Conservation (phyloP, 2,329 filamentous ascomycete species). For the Escovopsis weberi region DNA sequence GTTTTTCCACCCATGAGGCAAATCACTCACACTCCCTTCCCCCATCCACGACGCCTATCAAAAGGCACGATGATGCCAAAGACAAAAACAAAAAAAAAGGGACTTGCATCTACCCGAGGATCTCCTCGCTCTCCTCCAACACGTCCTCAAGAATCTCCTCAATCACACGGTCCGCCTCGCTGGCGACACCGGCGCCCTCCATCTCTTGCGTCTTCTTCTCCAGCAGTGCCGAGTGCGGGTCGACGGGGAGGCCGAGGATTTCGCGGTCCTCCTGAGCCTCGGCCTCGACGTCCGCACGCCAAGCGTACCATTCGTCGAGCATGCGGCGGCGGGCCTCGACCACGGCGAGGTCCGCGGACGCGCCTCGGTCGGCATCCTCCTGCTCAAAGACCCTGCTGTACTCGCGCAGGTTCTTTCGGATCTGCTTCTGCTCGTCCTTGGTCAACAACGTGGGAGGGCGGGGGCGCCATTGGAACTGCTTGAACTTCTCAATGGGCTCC, state of each 20-base stretch:
- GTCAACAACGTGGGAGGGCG: conserved; percentile 79
- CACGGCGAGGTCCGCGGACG: conserved; percentile 84
- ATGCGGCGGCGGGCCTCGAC: conserved; percentile 72
- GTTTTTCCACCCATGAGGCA: conserved; percentile 19
- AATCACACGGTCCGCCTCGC: conserved; percentile 62
- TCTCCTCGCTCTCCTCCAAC: conserved; percentile 72
- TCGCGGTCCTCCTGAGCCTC: conserved; percentile 60
- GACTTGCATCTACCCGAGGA: conserved; percentile 24
- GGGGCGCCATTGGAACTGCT: conserved; percentile 91
- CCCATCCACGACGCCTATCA: too few relatives aligned
- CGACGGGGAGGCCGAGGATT: conserved; percentile 48
- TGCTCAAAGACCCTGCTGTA: conserved; percentile 93
- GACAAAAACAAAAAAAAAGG: conserved; percentile 10
- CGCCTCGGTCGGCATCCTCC: conserved; percentile 84
- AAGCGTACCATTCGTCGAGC: conserved; percentile 79
- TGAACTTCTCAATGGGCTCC: conserved; percentile 90
- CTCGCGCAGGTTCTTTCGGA: conserved; percentile 96
- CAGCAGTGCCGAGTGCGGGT: conserved; percentile 48
- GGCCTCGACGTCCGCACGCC: conserved; percentile 59
- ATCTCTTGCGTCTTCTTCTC: conserved; percentile 39
- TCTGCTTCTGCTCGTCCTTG: conserved; percentile 94
- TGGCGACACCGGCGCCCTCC: conserved; percentile 30
- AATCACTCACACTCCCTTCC: conserved; percentile 10
- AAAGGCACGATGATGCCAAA: conserved; percentile 11
- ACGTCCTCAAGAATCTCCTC: conserved; percentile 84